These are phyloP conservation scores for Nannizziopsis barbatae DNA, from an alignment of 2,329 filamentous ascomycete genomes.

Conservation along the genomic window DNA sequence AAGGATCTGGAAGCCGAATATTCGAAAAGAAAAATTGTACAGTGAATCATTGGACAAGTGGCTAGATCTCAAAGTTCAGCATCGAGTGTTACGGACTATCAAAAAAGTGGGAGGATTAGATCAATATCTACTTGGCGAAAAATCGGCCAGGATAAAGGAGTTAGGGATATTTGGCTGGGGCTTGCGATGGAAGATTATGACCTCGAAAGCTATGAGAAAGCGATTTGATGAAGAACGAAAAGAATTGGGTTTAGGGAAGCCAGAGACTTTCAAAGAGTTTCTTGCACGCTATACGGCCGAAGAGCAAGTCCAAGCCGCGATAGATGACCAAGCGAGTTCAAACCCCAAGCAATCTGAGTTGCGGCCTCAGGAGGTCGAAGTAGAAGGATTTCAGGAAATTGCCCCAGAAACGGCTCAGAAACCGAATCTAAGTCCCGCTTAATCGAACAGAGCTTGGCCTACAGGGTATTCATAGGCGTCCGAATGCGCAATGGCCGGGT, in stretches of 20 bases:
- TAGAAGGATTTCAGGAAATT: not conserved
- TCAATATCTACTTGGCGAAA: conserved; percentile 76
- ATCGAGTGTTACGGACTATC: conserved; percentile 45
- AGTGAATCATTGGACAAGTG: conserved; percentile 35
- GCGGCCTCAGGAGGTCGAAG: not conserved
- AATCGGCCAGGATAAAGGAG: conserved; percentile 66
- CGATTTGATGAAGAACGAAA: conserved; percentile 55
- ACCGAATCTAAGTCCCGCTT: conserved; percentile 4
- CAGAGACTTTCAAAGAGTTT: conserved; percentile 25
- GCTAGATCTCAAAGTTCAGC: conserved; percentile 38
- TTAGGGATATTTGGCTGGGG: conserved; percentile 85
- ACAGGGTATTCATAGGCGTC: too few relatives aligned
- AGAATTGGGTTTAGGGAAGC: conserved; percentile 50
- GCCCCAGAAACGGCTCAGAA: not conserved
- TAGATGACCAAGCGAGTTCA: conserved; percentile 16
- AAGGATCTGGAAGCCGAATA: conserved; percentile 41
- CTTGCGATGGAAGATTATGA: conserved; percentile 80
- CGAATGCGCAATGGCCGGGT: too few relatives aligned
- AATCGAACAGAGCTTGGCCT: not conserved
- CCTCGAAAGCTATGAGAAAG: conserved; percentile 56
- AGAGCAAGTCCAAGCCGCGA: conserved; percentile 30
- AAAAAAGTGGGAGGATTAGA: conserved; percentile 82
- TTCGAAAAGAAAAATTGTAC: conserved; percentile 37
- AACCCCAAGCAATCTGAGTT: not conserved
- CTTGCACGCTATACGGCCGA: conserved; percentile 36